These are phyloP conservation scores for Quercus engelmannii DNA, from an alignment of 306 rosid genomes.

Conservation along the genomic window DNA sequence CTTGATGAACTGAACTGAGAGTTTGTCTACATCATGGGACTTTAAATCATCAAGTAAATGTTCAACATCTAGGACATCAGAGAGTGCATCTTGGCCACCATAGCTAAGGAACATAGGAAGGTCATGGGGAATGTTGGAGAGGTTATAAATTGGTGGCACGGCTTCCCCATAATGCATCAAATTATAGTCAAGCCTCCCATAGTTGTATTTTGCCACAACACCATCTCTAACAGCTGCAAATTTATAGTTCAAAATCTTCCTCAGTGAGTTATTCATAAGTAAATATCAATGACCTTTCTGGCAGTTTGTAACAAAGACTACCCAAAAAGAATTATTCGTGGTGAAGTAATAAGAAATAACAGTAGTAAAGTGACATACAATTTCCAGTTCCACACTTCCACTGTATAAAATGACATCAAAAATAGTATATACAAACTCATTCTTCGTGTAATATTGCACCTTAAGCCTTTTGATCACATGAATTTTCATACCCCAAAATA, in stretches of 20 bases:
- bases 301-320: too few species aligned
- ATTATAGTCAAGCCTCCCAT: constrained; percentile 40
- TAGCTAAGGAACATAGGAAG: constrained; percentile 84
- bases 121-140: constrained; percentile 69
- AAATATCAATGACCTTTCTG: neutral
- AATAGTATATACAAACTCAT: too few species aligned
- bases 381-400: too few species aligned
- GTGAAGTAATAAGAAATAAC: neutral
- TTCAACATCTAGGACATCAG: constrained; percentile 58
- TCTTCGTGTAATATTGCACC: too few species aligned
- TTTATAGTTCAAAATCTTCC: neutral
- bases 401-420: too few species aligned
- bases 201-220: constrained; percentile 58
- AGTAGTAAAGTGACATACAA: neutral
- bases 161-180: constrained; percentile 55
- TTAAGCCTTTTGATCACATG: too few species aligned
- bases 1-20: constrained; percentile 48
- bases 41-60: constrained; percentile 59
- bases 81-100: constrained; percentile 76
- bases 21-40: constrained; percentile 60
- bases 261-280: neutral
- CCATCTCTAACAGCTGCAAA: constrained; percentile 62
- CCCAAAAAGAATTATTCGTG: too few species aligned
- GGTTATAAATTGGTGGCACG: constrained; percentile 67
- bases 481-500: too few species aligned